phyloP scores from a whole-genome alignment of 805 yeast genomes.

The Saccharomycopsis capsularis region DNA sequence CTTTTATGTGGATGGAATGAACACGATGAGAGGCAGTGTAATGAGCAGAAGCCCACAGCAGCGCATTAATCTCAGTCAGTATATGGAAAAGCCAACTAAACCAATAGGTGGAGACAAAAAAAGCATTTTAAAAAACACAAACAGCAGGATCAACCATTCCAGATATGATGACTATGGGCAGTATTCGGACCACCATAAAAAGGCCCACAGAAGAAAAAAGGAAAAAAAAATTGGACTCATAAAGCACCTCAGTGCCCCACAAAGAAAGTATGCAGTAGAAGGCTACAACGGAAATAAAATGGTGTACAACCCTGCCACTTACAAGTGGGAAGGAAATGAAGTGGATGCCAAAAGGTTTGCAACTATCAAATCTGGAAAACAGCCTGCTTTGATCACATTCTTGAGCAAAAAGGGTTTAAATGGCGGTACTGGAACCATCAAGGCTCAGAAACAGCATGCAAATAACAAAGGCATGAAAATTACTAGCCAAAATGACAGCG shows the following conservation, averaged over 20 bases:
- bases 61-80: slow-evolving; percentile 10
- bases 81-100: slow-evolving; percentile 10
- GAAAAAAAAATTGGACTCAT: slow-evolving; percentile 14
- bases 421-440: slow-evolving; percentile 9
- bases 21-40: slow-evolving; percentile 7
- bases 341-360: slow-evolving; percentile 17
- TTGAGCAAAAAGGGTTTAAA: slow-evolving; percentile 6
- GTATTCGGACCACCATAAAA: not conserved
- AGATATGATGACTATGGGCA: not conserved
- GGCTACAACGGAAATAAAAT: slow-evolving; percentile 21
- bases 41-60: not conserved
- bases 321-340: slow-evolving; percentile 22
- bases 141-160: no score
- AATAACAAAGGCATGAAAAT: slow-evolving; percentile 8
- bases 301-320: slow-evolving; percentile 18
- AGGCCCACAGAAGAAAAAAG: not conserved
- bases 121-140: not conserved
- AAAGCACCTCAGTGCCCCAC: slow-evolving; percentile 12
- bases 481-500: slow-evolving; percentile 16
- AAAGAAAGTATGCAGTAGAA: slow-evolving; percentile 10
- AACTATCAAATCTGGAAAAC: slow-evolving; percentile 12
- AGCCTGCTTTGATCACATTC: slow-evolving; percentile 18
- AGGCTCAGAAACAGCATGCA: slow-evolving; percentile 4
- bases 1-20: not conserved
- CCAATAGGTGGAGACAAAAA: not conserved